phyloP scores from a whole-genome alignment of 2,329 filamentous ascomycete species.

The Penicillium sclerotiorum region DNA sequence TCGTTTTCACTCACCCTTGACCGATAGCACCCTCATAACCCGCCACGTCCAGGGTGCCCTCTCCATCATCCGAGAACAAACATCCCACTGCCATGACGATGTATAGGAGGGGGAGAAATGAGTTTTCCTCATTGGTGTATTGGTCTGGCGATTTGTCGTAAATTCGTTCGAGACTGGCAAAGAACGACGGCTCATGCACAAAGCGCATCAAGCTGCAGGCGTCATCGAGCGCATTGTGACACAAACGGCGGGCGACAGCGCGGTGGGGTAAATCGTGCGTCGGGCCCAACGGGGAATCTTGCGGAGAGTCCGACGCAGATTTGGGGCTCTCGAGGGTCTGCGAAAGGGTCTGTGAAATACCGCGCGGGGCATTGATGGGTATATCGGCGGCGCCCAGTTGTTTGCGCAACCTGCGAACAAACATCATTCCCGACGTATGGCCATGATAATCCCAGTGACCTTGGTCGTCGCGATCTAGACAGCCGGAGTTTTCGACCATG shows the following conservation, averaged over 20 bases:
- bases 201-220: conserved; percentile 68
- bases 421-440: conserved; percentile 87
- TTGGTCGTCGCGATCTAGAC: conserved; percentile 86
- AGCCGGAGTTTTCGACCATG: conserved; percentile 92
- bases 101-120: conserved; percentile 71
- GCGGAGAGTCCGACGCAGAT: conserved; percentile 66
- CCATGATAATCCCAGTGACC: conserved; percentile 96
- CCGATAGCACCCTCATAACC: conserved; percentile 55
- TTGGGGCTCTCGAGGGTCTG: conserved; percentile 71
- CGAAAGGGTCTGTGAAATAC: conserved; percentile 60
- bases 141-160: conserved; percentile 70
- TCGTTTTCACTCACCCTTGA: conserved; percentile 57
- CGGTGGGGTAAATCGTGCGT: conserved; percentile 70
- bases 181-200: conserved; percentile 81
- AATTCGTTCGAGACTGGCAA: conserved; percentile 72
- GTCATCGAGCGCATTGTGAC: conserved; percentile 63
- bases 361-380: conserved; percentile 53
- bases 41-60: conserved; percentile 51
- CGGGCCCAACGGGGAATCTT: conserved; percentile 55
- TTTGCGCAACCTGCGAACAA: conserved; percentile 82
- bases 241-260: conserved; percentile 59
- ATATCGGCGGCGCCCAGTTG: conserved; percentile 71
- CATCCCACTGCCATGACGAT: conserved; percentile 72
- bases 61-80: conserved; percentile 65
- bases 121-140: conserved; percentile 65